Conservation (phyloP, 345 rosid genomes). For the Populus davidiana region DNA sequence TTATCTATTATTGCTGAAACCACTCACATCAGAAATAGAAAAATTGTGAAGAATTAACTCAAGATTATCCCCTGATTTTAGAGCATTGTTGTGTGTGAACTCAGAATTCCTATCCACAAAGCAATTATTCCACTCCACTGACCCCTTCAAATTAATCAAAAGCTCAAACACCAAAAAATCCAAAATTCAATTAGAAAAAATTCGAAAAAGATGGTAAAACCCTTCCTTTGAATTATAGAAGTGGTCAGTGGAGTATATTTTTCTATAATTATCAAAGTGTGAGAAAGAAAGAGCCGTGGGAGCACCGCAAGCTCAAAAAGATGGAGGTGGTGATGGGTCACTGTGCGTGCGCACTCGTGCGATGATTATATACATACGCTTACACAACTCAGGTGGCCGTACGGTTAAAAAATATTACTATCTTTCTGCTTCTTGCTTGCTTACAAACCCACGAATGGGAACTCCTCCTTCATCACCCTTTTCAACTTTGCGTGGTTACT, state of each 20-base stretch:
- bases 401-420: background rate
- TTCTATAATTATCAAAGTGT: background rate
- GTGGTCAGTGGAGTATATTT: background rate
- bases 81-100: too few relatives aligned
- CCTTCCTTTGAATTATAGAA: background rate
- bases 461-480: too few relatives aligned
- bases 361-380: background rate
- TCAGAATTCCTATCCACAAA: too few relatives aligned
- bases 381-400: background rate
- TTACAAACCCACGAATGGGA: background rate
- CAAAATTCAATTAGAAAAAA: background rate
- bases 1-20: too few relatives aligned
- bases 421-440: background rate
- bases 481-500: too few relatives aligned
- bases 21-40: background rate
- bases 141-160: background rate
- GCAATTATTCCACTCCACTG: background rate
- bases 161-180: background rate
- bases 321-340: conserved; percentile 13
- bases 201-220: background rate
- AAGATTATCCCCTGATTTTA: background rate
- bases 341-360: background rate
- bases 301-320: conserved; percentile 51
- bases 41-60: background rate
- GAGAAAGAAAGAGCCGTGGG: conserved; percentile 49